Evolutionary conservation across 2,329 filamentous ascomycete species (phyloP), one percentile per base, ranked within the genome.

Genomic region (Periconia sp.): DNA sequence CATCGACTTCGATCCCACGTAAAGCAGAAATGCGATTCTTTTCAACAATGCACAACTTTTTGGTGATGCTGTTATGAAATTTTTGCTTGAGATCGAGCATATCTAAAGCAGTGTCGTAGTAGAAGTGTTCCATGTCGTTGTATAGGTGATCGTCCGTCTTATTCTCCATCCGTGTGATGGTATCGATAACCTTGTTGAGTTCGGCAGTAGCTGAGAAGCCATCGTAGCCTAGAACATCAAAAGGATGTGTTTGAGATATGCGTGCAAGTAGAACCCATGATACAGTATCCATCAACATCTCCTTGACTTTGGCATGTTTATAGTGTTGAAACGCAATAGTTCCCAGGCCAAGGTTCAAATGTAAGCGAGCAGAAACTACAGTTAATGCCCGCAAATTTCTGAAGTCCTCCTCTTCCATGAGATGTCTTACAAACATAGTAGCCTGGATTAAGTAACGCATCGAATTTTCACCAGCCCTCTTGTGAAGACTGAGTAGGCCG

Each of bases 181-280:
- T 64, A 14, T 54, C 53, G 30, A 74, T 61, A 41, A 65, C 64
- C 45, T 64, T 63, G 3, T 50, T 57, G 6, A 73, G 55, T 50
- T 72, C 66, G 17, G 60, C 58, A 33, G 68, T 66, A n/a, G 68
- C 60, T 6, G 62, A 67, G 47, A 69, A 68, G 1, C 58, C 59
- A 44, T 60, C 61, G 14, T 60, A 55, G n/a, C 65, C 61, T 40
- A 54, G 62, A 11, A 60, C 60, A 41, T 69, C 69, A 47, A 71
- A 72, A 9, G 69, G 71, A 53, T 72, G 69, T 7, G 62, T 66
- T 17, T 65, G 49, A 15, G 71, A 71, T 23, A 73, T 71, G 2
- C 66, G 64, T 10, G 65, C 63, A 13, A 74, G 57, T 1, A 72
- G 53, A 18, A 61, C 59, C 33, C 68, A 65, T 9, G 70, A 69